These are phyloP conservation scores for Diaporthe helianthi DNA, from an alignment of 2,329 filamentous ascomycete genomes.

Conservation along the genomic window DNA sequence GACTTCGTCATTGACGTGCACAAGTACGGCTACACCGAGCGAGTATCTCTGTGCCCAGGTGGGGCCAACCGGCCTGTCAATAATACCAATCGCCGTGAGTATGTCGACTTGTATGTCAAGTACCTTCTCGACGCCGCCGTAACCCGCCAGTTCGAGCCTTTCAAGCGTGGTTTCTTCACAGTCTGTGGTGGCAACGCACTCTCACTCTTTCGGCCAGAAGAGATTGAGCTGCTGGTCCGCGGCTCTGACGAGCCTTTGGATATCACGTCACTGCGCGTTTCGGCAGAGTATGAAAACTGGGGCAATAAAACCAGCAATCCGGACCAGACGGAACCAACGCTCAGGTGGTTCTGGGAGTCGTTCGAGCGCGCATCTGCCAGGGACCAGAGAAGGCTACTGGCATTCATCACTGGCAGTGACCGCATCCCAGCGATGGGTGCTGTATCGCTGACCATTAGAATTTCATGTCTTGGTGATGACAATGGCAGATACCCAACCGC, in stretches of 20 bases:
- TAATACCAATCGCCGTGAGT: conserved; percentile 83
- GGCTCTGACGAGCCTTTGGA: conserved; percentile 87
- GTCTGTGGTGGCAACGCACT: conserved; percentile 89
- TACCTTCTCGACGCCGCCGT: conserved; percentile 82
- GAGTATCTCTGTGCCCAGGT: conserved; percentile 74
- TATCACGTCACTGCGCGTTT: conserved; percentile 75
- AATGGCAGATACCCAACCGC: conserved; percentile 80
- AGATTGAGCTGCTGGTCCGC: conserved; percentile 86
- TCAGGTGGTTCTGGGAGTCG: conserved; percentile 89
- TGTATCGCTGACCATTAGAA: conserved; percentile 77
- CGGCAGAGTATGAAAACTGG: conserved; percentile 87
- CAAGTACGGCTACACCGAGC: conserved; percentile 72
- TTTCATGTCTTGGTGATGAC: conserved; percentile 79
- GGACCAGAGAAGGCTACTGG: conserved; percentile 79
- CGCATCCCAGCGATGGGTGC: conserved; percentile 89
- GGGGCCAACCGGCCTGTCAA: conserved; percentile 80
- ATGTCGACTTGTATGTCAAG: conserved; percentile 83
- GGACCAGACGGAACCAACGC: conserved; percentile 67
- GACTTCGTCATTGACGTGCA: conserved; percentile 83
- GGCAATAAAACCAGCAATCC: conserved; percentile 53
- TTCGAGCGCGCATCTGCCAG: conserved; percentile 70
- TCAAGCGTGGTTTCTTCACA: conserved; percentile 92
- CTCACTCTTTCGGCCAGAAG: conserved; percentile 85
- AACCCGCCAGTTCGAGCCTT: conserved; percentile 85
- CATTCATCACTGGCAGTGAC: conserved; percentile 90